Conservation (phyloP, 257 asterid species). For the Linderniella brevidens region DNA sequence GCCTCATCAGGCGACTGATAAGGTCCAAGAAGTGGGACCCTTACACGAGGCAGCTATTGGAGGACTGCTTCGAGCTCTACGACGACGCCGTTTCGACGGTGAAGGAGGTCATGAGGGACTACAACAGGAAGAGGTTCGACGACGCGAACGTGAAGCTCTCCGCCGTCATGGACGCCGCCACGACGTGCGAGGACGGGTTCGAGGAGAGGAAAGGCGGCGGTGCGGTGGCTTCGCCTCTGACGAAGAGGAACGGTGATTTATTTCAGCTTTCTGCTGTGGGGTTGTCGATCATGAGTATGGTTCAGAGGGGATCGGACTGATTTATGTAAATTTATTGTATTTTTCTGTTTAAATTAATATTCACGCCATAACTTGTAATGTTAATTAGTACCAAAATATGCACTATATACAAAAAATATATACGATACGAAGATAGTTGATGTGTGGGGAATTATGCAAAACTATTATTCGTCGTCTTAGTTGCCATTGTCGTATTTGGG, state of each 20-base stretch:
- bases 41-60: slow-evolving; percentile 18
- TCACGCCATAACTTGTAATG: too few relatives aligned
- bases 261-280: slow-evolving; percentile 27
- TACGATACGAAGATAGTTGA: too few relatives aligned
- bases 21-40: slow-evolving; percentile 16
- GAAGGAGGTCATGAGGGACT: slow-evolving; percentile 35
- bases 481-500: too few relatives aligned
- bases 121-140: slow-evolving; percentile 11
- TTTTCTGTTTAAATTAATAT: too few relatives aligned
- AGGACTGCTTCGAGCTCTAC: slow-evolving; percentile 40
- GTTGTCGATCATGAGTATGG: slow-evolving; percentile 18
- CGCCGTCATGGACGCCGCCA: slow-evolving; percentile 32
- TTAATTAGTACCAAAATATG: too few relatives aligned
- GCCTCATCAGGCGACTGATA: slow-evolving; percentile 24
- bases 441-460: too few relatives aligned
- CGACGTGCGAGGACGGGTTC: slow-evolving; percentile 59
- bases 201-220: slow-evolving; percentile 23
- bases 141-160: slow-evolving; percentile 40
- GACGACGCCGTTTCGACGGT: slow-evolving; percentile 27
- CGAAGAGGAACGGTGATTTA: slow-evolving; percentile 22
- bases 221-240: slow-evolving; percentile 23
- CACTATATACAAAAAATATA: too few relatives aligned
- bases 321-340: not conserved
- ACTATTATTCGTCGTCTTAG: too few relatives aligned
- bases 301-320: slow-evolving; percentile 15